These are phyloP conservation scores for Colletotrichum tamarilloi DNA, from an alignment of 2,329 filamentous ascomycete genomes.

Conservation along the genomic window DNA sequence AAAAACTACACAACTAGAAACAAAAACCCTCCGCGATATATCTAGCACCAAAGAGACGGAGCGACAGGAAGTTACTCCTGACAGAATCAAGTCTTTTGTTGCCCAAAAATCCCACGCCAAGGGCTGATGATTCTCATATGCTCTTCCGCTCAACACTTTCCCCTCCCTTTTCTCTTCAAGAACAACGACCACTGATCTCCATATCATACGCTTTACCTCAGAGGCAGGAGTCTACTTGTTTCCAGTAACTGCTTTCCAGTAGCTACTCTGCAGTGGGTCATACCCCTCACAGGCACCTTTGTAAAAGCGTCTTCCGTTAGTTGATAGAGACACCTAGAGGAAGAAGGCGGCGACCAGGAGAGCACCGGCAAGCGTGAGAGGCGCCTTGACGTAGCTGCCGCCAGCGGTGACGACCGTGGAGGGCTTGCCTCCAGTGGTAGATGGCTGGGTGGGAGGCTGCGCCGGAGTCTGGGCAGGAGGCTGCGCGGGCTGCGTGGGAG, in stretches of 20 bases:
- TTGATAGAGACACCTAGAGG: conserved; percentile 14
- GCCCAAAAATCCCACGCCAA: not conserved
- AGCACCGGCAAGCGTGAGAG: conserved; percentile 13
- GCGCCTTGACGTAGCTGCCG: conserved; percentile 21
- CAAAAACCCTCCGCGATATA: not conserved
- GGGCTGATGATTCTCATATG: not conserved
- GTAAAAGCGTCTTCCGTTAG: not conserved
- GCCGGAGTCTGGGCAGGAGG: conserved; percentile 4
- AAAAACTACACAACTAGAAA: not conserved
- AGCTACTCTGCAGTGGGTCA: not conserved
- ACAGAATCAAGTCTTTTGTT: not conserved
- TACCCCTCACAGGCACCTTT: not conserved
- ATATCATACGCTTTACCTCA: not conserved
- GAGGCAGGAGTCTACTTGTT: not conserved
- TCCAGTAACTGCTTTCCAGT: too few relatives aligned
- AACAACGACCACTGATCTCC: too few relatives aligned
- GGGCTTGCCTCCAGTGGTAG: conserved; percentile 1
- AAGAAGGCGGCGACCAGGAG: conserved; percentile 10
- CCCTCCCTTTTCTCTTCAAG: not conserved
- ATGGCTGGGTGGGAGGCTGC: not conserved
- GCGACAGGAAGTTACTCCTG: not conserved
- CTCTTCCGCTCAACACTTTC: not conserved
- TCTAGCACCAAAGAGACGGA: too few relatives aligned
- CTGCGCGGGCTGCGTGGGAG: not conserved
- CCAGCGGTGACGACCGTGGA: conserved; percentile 21